Evolutionary conservation across 495 filamentous ascomycete genomes (phyloP), one percentile per base, ranked within the genome.

Genomic region (Xylaria nigripes): DNA sequence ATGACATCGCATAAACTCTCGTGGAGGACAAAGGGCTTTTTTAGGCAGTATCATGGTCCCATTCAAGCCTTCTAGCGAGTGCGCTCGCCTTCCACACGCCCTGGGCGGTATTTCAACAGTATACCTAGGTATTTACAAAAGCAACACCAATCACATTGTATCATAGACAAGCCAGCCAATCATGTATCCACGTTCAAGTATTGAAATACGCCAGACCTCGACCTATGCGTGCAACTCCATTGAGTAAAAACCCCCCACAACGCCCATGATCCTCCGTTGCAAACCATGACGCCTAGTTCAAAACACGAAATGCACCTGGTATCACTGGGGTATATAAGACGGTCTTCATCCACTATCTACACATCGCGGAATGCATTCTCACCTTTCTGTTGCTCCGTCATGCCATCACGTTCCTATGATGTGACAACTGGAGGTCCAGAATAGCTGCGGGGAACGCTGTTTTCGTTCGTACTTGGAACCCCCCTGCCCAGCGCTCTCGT

Each of bases 261-360:
- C 54, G 48, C 54, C 54, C 21, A 36, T 55, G 21, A n/a, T 23
- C 54, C 36, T 59, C 58, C 50, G 53, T 55, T 42, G 50, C 52
- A 58, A 57, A 47, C 55, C 46, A 56, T 58, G 56, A 61, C 63
- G 61, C 61, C 61, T 22, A 45, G 61, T 66, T 54, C 61, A 66
- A 64, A 64, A 65, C 48, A 59, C 42, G 29, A 57, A 40, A 57
- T 62, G 61, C 61, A 67, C 59, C 51, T 60, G 61, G 57, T 67
- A 67, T 62, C 47, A 50, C 29, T 40, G 36, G 32, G 43, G 47
- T 27, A 41, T 47, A 38, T 29, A 40, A 45, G 25, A 47, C 45
- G n/a, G 15, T 46, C 40, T 29, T 47, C 47, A 34, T 47, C 42
- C 48, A 42, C 41, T 41, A 41, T 51, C 29, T 57, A 47, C 51